Base-by-base conservation (phyloP, 2,329 filamentous ascomycete genomes). In the Scolecobasidium constrictum region DNA sequence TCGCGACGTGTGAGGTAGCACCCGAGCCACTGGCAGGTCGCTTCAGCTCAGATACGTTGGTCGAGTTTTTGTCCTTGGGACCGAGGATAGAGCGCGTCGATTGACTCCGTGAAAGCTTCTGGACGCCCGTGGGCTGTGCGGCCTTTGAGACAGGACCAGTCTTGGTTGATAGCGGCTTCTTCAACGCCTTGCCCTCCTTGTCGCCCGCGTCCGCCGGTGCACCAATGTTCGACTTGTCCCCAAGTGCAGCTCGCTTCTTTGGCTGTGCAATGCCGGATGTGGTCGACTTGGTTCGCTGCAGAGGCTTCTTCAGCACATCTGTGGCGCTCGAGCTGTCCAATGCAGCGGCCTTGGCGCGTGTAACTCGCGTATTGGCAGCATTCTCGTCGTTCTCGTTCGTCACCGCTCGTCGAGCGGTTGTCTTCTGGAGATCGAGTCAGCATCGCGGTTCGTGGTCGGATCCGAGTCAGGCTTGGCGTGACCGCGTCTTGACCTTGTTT, bases 211-310 rank as follows among this genome's bases (percentile, higher is more conserved):
- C 33, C 16, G 85, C 83, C 38, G 74, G 73, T 63, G 95, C 96
- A 54, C 78, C 78, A 49, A 94, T 83, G 67, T 98, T 98, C 75
- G 87, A 96, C 53, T 95, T 83, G 68, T 98, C 92, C 46, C 85
- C 87, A 28, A 98, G 75, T 38, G 86, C 88, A 54, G 83, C 77
- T 58, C 92, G 86, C 68, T 84, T 92, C 57, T 83, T 75, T 47
- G 70, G 59, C 47, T 52, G 53, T 41, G 51, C 71, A 38, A 64
- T 60, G 38, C 71, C 55, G 21, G 58, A 64, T 3, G 58, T 48
- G 18, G 49, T 49, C 4, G 64, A 59, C 53, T 67, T 67, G 64
- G 42, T 82, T 82, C 52, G 81, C 80, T 52, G 55, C 52, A 35
- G 54, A 50, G 45, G 53, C 53, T 34, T 51, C 50, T 71, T 74